Base-by-base conservation (phyloP, 441 rosid genomes). In the Euphorbia celastroides region DNA sequence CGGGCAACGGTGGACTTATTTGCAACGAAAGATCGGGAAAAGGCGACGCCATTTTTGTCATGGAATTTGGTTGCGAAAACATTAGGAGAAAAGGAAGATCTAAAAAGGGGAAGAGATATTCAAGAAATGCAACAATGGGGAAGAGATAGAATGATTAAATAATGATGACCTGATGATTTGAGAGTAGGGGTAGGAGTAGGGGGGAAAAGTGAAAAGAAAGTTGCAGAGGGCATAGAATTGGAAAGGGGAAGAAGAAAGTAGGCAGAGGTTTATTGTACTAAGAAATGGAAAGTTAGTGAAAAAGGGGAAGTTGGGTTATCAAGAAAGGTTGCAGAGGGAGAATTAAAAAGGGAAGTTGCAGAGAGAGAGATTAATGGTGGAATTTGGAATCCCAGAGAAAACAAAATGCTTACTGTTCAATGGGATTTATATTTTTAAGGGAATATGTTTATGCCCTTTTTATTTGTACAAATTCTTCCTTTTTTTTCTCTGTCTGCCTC, bases 91-190 rank as follows among this genome's bases (percentile, higher is more conserved):
- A 34, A 38, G 19, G 17, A 56, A 51, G 77, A 78, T 78, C 71
- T 68, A 72, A 67, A 72, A 50, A n/a, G 46, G 64, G 73, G 78
- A 62, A 59, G 69, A 34, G 66, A 66, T 71, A 73, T 55, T 11
- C 57, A 36, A 44, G 5, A 56, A 74, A 71, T 28, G 63, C 70
- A 76, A 75, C 71, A 57, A 56, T 17, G 52, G 56, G 70, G 52
- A 50, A 36, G 69, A 20, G 68, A 67, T 57, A 61, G 36, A 75
- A 86, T 93, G 83, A 89, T 91, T 88, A 86, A 84, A 80, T 84
- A 85, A 94, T 94, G 93, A 94, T 96, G 85, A 83, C 77, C 76
- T 80, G 74, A 89, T 89, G 96, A 94, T 94, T 85, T 83, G 93
- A 52, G 25, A 8, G 28, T 38, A 55, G 74, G 46, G 71, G 71